Percentiles rank a stretch among this genome's conserved stretches.
These are phyloP conservation scores for Cymbopogon citratus DNA, from an alignment of 176 grass and related monocot genomes.

Conservation along the genomic window DNA sequence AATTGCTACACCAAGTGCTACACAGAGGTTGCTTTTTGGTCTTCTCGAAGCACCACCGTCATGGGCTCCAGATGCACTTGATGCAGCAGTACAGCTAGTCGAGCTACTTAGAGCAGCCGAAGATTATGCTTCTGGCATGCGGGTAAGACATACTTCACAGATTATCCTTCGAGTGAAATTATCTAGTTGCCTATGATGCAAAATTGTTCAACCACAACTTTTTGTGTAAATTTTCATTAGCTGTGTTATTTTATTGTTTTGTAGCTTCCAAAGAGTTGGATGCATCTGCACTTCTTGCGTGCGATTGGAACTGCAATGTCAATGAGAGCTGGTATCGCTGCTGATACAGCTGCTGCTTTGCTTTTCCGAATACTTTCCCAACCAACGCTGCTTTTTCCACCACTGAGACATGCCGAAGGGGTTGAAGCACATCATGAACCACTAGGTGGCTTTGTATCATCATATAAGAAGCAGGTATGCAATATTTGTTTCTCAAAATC, in stretches of 20 bases:
- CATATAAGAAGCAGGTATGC: constrained; percentile 90
- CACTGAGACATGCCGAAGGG: constrained; percentile 84
- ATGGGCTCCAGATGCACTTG: constrained; percentile 98
- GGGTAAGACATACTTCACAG: constrained; percentile 46
- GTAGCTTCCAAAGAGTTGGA: constrained; percentile 95
- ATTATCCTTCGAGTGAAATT: neutral
- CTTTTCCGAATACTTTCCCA: constrained; percentile 98
- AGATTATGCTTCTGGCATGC: constrained; percentile 89
- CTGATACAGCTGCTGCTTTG: constrained; percentile 88
- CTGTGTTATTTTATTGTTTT: constrained; percentile 17
- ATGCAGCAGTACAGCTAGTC: constrained; percentile 98
- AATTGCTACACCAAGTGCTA: constrained; percentile 98
- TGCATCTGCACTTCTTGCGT: constrained; percentile 97
- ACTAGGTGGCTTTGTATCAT: constrained; percentile 79
- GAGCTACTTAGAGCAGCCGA: constrained; percentile 98
- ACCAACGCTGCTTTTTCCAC: constrained; percentile 92
- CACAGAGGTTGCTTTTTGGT: constrained; percentile 87
- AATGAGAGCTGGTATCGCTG: constrained; percentile 92
- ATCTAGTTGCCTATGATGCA: constrained; percentile 1
- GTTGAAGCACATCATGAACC: constrained; percentile 86
- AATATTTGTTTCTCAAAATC: too few species aligned
- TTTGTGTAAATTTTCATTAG: constrained; percentile 17
- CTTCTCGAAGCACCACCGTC: constrained; percentile 98
- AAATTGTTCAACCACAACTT: constrained; percentile 1
- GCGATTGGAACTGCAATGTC: constrained; percentile 97